These are phyloP conservation scores for Zostera marina DNA, from an alignment of 116 monocot species.

Conservation along the genomic window DNA sequence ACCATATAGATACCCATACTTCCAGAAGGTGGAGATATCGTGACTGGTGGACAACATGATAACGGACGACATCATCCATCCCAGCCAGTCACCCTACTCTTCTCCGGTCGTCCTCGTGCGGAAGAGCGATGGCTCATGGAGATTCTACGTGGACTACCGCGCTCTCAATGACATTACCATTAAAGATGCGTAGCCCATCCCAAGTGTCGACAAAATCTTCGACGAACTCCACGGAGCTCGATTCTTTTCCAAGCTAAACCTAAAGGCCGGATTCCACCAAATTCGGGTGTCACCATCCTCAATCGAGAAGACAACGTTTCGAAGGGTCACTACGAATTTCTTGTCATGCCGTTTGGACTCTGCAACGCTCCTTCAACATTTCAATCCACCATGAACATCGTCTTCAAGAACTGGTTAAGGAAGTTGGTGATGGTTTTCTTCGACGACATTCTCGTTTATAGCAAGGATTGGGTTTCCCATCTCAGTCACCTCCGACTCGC, in stretches of 20 bases:
- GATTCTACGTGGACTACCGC: no score
- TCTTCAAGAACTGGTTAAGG: no score
- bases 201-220: no score
- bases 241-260: conserved; percentile 4
- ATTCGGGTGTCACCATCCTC: background rate
- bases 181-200: no score
- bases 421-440: no score
- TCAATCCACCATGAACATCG: background rate
- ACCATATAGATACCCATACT: conserved; percentile 2
- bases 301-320: background rate
- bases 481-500: no score
- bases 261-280: background rate
- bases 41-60: background rate
- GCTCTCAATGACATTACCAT: no score
- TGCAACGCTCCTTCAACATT: conserved; percentile 9
- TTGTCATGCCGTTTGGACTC: conserved; percentile 5
- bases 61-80: background rate
- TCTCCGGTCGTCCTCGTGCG: background rate
- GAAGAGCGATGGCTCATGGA: background rate
- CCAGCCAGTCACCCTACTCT: background rate
- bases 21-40: background rate
- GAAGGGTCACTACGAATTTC: conserved; percentile 4
- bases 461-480: no score
- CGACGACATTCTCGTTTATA: no score
- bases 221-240: conserved; percentile 2